Conservation (phyloP, 768 basidiomycete species). For the Porpolomopsis calyptriformis region DNA sequence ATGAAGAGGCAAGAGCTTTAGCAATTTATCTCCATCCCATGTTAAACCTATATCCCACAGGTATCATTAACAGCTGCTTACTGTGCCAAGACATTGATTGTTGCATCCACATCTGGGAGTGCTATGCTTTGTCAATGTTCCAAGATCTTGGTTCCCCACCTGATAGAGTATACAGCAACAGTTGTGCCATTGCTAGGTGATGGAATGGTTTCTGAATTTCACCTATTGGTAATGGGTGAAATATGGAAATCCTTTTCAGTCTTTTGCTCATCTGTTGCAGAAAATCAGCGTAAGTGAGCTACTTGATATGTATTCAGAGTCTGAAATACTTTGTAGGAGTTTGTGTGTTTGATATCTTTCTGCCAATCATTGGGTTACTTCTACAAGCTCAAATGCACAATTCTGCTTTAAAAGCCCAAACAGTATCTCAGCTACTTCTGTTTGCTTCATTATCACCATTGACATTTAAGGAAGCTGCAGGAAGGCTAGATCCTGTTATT, state of each 20-base stretch:
- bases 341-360: constrained; percentile 54
- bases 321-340: constrained; percentile 35
- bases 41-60: constrained; percentile 30
- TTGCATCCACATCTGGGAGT: constrained; percentile 58
- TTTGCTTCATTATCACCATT: constrained; percentile 62
- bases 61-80: constrained; percentile 78
- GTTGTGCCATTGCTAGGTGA: constrained; percentile 55
- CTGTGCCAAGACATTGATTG: constrained; percentile 76
- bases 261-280: constrained; percentile 45
- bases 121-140: constrained; percentile 61
- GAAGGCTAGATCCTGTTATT: constrained; percentile 45
- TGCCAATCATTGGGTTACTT: constrained; percentile 67
- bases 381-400: constrained; percentile 40
- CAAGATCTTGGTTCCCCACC: constrained; percentile 61
- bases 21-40: constrained; percentile 2
- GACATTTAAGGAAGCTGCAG: constrained; percentile 80
- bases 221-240: constrained; percentile 59
- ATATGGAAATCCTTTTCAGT: constrained; percentile 71
- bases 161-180: constrained; percentile 72
- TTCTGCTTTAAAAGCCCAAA: constrained; percentile 41
- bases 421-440: constrained; percentile 54
- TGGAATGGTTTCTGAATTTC: constrained; percentile 41
- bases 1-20: constrained; percentile 45
- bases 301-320: neutral
- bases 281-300: constrained; percentile 50